Evolutionary conservation across 2,329 filamentous ascomycete species (phyloP).

Genomic region (Davidsoniella australis): DNA sequence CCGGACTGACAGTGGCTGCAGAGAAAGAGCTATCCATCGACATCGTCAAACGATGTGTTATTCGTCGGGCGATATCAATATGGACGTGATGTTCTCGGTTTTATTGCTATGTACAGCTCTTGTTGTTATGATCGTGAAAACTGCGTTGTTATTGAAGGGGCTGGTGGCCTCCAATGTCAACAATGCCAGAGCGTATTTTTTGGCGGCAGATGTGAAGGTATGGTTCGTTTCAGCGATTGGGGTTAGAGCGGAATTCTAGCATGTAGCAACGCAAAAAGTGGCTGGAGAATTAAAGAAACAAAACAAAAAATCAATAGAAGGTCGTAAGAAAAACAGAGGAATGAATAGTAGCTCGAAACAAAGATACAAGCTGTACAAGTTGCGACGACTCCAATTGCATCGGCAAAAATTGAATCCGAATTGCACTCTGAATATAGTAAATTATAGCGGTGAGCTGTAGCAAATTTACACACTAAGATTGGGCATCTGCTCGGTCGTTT

Average conservation of each 20-base stretch:
- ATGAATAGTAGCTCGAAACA: conserved; percentile 3
- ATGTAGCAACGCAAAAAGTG: not conserved
- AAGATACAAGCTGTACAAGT: not conserved
- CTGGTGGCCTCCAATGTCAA: not conserved
- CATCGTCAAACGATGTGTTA: conserved; percentile 19
- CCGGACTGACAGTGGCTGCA: conserved; percentile 28
- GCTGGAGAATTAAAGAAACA: not conserved
- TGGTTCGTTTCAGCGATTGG: not conserved
- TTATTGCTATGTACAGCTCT: not conserved
- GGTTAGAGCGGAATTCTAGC: not conserved
- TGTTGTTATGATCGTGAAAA: not conserved
- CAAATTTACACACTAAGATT: no score
- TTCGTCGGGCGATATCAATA: not conserved
- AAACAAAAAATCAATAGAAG: not conserved
- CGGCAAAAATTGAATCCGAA: no score
- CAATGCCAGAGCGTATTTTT: not conserved
- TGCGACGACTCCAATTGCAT: no score
- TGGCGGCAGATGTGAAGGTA: not conserved
- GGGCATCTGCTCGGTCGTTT: no score
- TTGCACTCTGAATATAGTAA: no score
- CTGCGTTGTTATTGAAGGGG: not conserved
- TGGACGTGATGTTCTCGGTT: not conserved
- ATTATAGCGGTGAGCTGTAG: no score
- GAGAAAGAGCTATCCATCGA: conserved; percentile 26
- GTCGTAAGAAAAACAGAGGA: conserved; percentile 1